A percentile compares a stretch with the other conserved stretches of the same genome.
Conservation (phyloP, 2,329 filamentous ascomycete species). For the Sporothrix schenckii region DNA sequence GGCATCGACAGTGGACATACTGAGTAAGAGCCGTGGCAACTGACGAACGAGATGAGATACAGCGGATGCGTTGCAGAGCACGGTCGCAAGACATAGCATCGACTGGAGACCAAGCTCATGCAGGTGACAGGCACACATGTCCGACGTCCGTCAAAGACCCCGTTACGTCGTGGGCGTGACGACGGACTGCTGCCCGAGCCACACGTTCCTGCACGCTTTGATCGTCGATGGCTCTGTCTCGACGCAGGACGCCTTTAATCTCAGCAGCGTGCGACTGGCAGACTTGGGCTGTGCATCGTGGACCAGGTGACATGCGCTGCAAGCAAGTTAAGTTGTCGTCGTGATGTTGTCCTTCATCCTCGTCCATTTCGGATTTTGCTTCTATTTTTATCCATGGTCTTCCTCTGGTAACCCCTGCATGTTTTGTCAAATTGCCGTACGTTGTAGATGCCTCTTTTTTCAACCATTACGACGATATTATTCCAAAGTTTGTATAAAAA, state of each 20-base stretch:
- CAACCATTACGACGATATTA: too few species aligned
- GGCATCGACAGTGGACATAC: background rate
- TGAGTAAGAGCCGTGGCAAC: background rate
- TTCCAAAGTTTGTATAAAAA: too few species aligned
- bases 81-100: background rate
- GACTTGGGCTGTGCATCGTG: background rate
- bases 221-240: background rate
- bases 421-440: background rate
- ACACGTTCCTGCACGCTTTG: constrained; percentile 19
- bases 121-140: too few species aligned
- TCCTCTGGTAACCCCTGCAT: background rate
- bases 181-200: background rate
- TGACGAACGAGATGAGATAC: background rate
- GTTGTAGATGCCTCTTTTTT: background rate
- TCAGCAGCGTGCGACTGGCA: background rate
- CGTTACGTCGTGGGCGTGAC: too few species aligned
- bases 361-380: background rate
- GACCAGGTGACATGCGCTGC: background rate
- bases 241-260: constrained; percentile 14
- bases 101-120: background rate
- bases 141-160: too few species aligned
- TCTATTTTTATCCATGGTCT: constrained; percentile 11
- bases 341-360: background rate
- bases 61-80: background rate
- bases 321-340: background rate